These are phyloP conservation scores for Saposhnikovia divaricata DNA, from an alignment of 129 eudicot species.

Conservation along the genomic window DNA sequence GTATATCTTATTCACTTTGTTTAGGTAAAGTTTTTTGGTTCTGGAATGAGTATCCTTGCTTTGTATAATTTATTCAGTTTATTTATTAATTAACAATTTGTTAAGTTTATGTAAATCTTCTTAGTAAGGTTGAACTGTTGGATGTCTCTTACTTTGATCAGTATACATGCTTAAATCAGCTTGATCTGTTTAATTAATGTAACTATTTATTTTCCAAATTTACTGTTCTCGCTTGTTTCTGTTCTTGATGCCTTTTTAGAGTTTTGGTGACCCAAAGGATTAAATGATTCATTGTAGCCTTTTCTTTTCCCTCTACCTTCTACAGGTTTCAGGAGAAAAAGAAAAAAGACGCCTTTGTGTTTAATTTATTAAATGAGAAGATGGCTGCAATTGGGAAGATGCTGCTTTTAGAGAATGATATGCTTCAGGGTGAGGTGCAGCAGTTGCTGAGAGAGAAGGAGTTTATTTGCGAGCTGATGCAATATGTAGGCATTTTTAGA, in stretches of 20 bases:
- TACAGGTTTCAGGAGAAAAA: neutral
- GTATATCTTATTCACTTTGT: neutral
- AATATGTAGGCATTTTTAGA: neutral
- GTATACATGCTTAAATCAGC: neutral
- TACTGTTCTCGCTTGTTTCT: neutral
- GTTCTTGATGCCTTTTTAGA: neutral
- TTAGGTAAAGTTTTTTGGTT: slow-evolving; percentile 15
- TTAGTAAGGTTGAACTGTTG: neutral
- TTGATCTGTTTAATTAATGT: neutral
- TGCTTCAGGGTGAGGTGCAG: neutral
- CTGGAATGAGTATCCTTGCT: neutral
- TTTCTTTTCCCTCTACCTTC: neutral
- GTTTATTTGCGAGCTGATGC: neutral
- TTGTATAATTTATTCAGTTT: neutral
- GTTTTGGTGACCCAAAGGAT: neutral
- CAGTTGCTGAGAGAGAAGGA: neutral
- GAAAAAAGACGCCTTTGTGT: neutral
- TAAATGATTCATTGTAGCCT: neutral
- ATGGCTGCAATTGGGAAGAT: slow-evolving; percentile 10
- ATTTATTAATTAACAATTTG: too few species aligned
- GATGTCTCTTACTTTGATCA: neutral
- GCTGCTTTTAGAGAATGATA: neutral
- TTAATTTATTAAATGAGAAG: neutral
- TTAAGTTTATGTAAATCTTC: neutral
- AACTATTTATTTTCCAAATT: too few species aligned